These are phyloP conservation scores for Diplodia mutila DNA, from an alignment of 2,329 filamentous ascomycete species.

Conservation along the genomic window DNA sequence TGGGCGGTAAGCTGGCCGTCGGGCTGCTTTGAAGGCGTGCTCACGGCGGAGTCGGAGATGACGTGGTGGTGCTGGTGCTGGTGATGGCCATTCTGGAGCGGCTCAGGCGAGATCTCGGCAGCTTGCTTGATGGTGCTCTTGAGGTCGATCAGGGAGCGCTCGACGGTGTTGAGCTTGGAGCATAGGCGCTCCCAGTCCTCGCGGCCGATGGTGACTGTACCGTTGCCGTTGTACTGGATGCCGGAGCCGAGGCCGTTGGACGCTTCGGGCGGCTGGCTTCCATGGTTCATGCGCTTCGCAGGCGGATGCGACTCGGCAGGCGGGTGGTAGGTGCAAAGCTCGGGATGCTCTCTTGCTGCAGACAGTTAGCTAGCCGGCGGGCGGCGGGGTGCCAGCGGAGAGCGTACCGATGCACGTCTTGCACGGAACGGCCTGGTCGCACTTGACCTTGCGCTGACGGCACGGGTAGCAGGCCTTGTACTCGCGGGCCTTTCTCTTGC, in stretches of 20 bases:
- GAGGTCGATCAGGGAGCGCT: conserved; percentile 52
- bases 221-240: conserved; percentile 37
- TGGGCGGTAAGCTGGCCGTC: conserved; percentile 52
- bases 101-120: conserved; percentile 32
- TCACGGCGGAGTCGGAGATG: conserved; percentile 38
- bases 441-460: conserved; percentile 52
- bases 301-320: conserved; percentile 46
- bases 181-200: conserved; percentile 54
- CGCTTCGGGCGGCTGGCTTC: background rate
- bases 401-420: conserved; percentile 52
- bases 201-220: conserved; percentile 45
- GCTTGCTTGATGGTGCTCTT: conserved; percentile 45
- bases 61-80: conserved; percentile 3
- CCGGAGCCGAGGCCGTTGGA: conserved; percentile 12
- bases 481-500: conserved; percentile 56
- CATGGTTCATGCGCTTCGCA: conserved; percentile 40
- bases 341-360: conserved; percentile 50
- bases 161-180: conserved; percentile 52
- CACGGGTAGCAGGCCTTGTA: conserved; percentile 57
- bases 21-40: conserved; percentile 38
- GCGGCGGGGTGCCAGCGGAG: background rate
- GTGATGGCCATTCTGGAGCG: conserved; percentile 33
- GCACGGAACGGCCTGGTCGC: conserved; percentile 53
- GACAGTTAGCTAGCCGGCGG: conserved; percentile 15
- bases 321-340: conserved; percentile 51